Evolutionary conservation across 1,139 yeast genomes (phyloP).

Genomic region (Insectozyma bohioensis): DNA sequence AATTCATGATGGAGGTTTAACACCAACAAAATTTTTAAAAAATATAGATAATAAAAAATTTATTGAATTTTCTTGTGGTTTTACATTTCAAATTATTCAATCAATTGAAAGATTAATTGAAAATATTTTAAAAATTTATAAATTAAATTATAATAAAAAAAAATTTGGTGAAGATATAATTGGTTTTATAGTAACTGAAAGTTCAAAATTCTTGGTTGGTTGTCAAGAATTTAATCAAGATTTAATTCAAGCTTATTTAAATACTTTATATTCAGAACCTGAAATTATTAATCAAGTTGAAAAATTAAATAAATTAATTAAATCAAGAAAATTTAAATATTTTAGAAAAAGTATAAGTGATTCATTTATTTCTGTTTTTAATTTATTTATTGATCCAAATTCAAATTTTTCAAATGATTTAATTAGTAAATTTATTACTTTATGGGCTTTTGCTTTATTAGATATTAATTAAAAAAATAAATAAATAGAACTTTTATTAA

Average conservation of each 20-base stretch:
- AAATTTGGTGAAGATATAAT: slow-evolving; percentile 5
- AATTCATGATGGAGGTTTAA: background rate
- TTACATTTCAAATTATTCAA: slow-evolving; percentile 2
- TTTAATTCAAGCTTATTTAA: slow-evolving; percentile 4
- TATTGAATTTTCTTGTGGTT: slow-evolving; percentile 7
- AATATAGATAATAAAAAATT: slow-evolving; percentile 3
- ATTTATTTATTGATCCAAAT: slow-evolving; percentile 3
- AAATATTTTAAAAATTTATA: background rate
- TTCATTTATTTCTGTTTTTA: slow-evolving; percentile 4
- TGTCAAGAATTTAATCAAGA: slow-evolving; percentile 1
- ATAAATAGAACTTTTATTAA: background rate
- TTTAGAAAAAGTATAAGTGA: slow-evolving; percentile 6
- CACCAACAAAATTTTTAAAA: slow-evolving; percentile 1
- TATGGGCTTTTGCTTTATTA: slow-evolving; percentile 9
- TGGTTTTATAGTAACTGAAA: slow-evolving; percentile 3
- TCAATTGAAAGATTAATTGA: slow-evolving; percentile 5
- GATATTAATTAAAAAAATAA: slow-evolving; percentile 3
- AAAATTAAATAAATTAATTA: slow-evolving; percentile 2
- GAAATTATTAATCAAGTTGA: slow-evolving; percentile 5
- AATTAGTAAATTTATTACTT: slow-evolving; percentile 5
- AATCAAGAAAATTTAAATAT: slow-evolving; percentile 1
- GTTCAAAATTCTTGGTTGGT: slow-evolving; percentile 6
- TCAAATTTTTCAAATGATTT: slow-evolving; percentile 6
- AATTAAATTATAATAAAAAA: slow-evolving; percentile 1
- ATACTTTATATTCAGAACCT: slow-evolving; percentile 5